A percentile compares a stretch with the other conserved stretches of the same genome.
These are phyloP conservation scores for Populus hybrid DNA, from an alignment of 441 rosid genomes.

Conservation along the genomic window DNA sequence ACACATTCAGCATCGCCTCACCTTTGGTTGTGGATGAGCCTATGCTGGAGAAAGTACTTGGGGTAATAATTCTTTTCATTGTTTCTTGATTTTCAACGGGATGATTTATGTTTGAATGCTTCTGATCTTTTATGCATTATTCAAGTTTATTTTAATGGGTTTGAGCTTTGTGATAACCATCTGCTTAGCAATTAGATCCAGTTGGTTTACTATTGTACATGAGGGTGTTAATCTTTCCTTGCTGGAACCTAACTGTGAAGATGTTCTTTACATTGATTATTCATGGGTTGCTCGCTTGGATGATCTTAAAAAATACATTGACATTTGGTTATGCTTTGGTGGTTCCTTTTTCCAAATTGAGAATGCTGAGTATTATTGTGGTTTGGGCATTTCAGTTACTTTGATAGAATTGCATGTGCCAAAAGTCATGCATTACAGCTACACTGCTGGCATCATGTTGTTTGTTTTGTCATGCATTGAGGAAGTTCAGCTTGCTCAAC, in stretches of 20 bases:
- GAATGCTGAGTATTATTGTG: neutral
- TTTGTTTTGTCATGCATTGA: neutral
- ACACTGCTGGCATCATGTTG: neutral
- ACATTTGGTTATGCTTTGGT: neutral
- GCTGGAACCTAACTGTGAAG: neutral
- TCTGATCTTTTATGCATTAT: neutral
- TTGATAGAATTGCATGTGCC: neutral
- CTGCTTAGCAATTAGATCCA: neutral
- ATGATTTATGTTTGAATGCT: neutral
- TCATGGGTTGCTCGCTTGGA: neutral
- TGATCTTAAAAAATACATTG: neutral
- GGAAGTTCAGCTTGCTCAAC: neutral
- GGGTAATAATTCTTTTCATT: conserved; percentile 46
- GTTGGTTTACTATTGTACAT: neutral
- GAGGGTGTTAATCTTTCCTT: conserved; percentile 5
- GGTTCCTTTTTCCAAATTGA: neutral
- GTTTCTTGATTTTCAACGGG: conserved; percentile 1
- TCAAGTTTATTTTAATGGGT: conserved; percentile 4
- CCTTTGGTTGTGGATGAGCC: conserved; percentile 82
- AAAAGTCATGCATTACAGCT: neutral
- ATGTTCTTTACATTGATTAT: neutral
- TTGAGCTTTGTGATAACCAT: neutral
- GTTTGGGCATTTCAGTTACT: neutral
- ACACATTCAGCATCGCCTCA: too few relatives aligned
- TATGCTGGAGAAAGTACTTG: conserved; percentile 88